Percentiles rank a stretch among this genome's conserved stretches.
These are phyloP conservation scores for Gaeumannomyces sp. DNA, from an alignment of 2,329 filamentous ascomycete genomes.

Conservation along the genomic window DNA sequence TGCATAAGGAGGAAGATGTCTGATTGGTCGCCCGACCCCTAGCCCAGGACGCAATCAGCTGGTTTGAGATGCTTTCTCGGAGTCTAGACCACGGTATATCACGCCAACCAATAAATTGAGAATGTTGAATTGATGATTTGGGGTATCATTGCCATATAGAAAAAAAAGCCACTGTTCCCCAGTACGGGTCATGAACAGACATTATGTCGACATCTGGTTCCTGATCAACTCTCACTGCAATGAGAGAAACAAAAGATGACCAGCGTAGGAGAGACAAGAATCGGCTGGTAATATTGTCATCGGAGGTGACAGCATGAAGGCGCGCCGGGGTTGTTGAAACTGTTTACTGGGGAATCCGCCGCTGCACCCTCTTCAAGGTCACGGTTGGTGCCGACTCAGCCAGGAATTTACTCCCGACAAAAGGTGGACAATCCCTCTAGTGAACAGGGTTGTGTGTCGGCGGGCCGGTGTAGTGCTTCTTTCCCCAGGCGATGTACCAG, in stretches of 20 bases:
- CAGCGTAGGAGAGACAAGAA: neutral
- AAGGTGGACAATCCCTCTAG: neutral
- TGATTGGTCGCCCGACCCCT: neutral
- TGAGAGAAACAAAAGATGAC: neutral
- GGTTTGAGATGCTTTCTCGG: too few species aligned
- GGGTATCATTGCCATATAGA: slow-evolving; percentile 6
- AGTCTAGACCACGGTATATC: too few species aligned
- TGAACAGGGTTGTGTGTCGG: slow-evolving; percentile 23
- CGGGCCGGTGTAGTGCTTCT: slow-evolving; percentile 61
- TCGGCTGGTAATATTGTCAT: neutral
- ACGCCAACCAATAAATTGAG: neutral
- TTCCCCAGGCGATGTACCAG: slow-evolving; percentile 67
- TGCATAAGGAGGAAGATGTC: neutral
- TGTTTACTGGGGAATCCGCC: too few species aligned
- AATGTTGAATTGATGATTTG: slow-evolving; percentile 4
- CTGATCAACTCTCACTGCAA: neutral
- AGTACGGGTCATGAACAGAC: neutral
- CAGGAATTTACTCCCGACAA: too few species aligned
- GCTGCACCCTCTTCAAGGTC: neutral
- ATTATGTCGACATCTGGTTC: neutral
- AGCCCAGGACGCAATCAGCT: neutral
- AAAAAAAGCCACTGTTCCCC: neutral
- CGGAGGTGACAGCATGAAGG: neutral
- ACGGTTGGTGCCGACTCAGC: neutral
- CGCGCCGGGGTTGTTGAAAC: neutral